A percentile compares a stretch with the other conserved stretches of the same genome.
Conservation (phyloP, 2,329 filamentous ascomycete genomes). For the Alternaria conjuncta region DNA sequence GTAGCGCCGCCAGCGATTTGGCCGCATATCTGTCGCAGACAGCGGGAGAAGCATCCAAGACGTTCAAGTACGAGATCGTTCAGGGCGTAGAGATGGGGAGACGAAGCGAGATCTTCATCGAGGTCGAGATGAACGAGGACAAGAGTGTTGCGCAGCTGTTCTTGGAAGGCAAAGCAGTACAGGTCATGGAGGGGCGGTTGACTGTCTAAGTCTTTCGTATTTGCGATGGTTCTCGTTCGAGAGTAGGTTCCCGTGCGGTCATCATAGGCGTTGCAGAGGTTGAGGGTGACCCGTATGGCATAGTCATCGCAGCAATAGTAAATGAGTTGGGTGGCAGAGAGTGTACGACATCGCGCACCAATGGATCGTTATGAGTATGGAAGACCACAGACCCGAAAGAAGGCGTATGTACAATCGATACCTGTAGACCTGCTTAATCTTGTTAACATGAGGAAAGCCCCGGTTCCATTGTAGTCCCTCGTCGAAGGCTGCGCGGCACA, state of each 20-base stretch:
- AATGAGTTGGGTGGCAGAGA: neutral
- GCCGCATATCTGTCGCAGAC: conserved; percentile 54
- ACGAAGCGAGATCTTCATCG: conserved; percentile 56
- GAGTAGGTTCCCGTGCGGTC: neutral
- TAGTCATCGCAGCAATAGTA: neutral
- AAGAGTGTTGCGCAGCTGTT: conserved; percentile 50
- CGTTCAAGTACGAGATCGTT: conserved; percentile 50
- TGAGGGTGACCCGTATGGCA: neutral
- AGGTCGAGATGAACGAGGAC: conserved; percentile 50
- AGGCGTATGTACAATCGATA: neutral
- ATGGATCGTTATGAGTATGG: neutral
- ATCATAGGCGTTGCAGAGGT: neutral
- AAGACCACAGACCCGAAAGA: neutral
- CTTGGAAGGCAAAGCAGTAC: conserved; percentile 53
- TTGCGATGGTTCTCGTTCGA: neutral
- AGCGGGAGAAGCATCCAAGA: conserved; percentile 42
- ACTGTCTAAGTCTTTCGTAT: conserved; percentile 20
- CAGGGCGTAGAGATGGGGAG: conserved; percentile 62
- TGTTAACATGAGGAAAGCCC: neutral
- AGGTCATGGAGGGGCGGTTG: conserved; percentile 47
- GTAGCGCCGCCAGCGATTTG: conserved; percentile 58
- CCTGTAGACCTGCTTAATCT: neutral
- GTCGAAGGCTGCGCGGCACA: too few relatives aligned
- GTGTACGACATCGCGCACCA: neutral
- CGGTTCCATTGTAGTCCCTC: too few relatives aligned